Evolutionary conservation across 164 flowering plant species (phyloP), one percentile per base, ranked within the genome.

Genomic region (Tetrastigma voinierianum): DNA sequence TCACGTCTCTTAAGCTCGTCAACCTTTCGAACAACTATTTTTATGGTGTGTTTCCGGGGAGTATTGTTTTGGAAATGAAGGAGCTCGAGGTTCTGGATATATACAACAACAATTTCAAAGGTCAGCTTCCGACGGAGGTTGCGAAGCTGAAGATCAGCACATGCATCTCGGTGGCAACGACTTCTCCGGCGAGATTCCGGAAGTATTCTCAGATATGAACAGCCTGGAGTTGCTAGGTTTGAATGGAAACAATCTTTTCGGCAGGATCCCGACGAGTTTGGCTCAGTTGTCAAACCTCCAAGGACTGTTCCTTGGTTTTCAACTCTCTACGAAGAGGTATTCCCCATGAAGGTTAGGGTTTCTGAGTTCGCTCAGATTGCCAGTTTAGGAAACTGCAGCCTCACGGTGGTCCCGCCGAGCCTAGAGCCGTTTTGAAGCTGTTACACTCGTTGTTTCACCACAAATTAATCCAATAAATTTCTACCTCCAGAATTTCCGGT

Each of bases 101-200:
- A 10, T 90, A 87, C 66, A 82, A 89, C 74, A 92, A 92, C 62
- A 86, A 84, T 68, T 82, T 95, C 81, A n/a, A 71, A 2, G 99
- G 99, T 0, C 32, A 69, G 3, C 74, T 92, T 0, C n/a, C 99
- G 8, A 17, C 25, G n/a, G 40, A 80, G 63, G 2, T 88, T 5
- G 80, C 57, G 8, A 54, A 53, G 47, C 70, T 87, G 59, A 73
- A 76, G 10, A 67, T 95, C 21, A 66, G 51, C 72, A 81, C 40
- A 76, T 95, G 5, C 64, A 65, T 19, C 75, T 94, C 21, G 96
- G 87, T 16, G 96, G 96, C 13, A 91, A 91, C 75, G 90, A 64
- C 74, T 87, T 94, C 72, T 23, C 80, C 59, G 98, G 98, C 12
- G 68, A 59, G 10, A 90, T 94, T 24, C 98, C 95, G 15, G 81